These are phyloP conservation scores for Ophiostoma ulmi DNA, from an alignment of 2,329 filamentous ascomycete genomes.

Conservation along the genomic window DNA sequence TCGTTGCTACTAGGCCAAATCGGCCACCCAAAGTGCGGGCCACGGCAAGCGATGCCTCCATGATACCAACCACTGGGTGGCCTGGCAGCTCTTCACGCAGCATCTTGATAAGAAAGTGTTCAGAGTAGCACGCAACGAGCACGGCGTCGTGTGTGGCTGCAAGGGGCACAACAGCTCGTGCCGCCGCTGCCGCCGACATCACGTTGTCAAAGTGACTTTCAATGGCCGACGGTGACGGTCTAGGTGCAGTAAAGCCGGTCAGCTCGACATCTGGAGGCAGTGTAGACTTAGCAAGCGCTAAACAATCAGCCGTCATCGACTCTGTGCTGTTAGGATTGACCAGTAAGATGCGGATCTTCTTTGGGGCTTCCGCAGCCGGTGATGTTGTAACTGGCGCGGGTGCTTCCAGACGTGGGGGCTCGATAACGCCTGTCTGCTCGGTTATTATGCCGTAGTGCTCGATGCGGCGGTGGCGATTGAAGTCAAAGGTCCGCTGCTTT, in stretches of 20 bases:
- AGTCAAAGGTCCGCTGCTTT: conserved; percentile 27
- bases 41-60: conserved; percentile 28
- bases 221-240: conserved; percentile 25
- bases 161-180: conserved; percentile 27
- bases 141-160: conserved; percentile 27
- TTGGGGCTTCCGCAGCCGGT: not conserved
- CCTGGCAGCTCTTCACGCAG: conserved; percentile 26
- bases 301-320: conserved; percentile 26
- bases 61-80: conserved; percentile 28
- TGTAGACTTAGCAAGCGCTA: conserved; percentile 24
- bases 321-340: conserved; percentile 27
- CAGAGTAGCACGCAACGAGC: conserved; percentile 29
- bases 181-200: conserved; percentile 27
- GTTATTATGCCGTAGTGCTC: conserved; percentile 38
- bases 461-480: conserved; percentile 27
- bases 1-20: conserved; percentile 26
- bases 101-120: conserved; percentile 27
- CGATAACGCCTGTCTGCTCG: conserved; percentile 29
- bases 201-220: conserved; percentile 28
- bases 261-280: conserved; percentile 26
- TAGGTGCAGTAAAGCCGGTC: conserved; percentile 27
- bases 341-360: conserved; percentile 26
- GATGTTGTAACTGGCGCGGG: not conserved
- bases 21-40: conserved; percentile 27
- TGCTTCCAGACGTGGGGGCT: conserved; percentile 22